Conservation (phyloP, 352 stramenopile species). For the Lagenidium sp. region DNA sequence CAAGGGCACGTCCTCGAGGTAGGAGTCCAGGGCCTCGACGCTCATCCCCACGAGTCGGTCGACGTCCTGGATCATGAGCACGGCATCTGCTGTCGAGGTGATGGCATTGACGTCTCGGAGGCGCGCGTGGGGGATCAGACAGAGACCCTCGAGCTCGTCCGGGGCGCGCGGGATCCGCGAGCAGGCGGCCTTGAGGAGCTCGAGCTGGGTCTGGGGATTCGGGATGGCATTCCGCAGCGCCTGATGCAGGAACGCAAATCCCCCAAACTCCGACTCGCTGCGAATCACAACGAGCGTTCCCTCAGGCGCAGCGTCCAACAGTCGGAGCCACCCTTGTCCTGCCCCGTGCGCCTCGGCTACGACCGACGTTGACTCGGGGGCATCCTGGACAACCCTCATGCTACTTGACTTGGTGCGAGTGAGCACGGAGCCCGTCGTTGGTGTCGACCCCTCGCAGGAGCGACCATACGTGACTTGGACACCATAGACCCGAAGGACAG, state of each 20-base stretch:
- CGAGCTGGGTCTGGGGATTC: neutral
- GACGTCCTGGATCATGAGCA: conserved; percentile 19
- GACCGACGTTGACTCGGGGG: conserved; percentile 23
- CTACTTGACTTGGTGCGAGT: too few species aligned
- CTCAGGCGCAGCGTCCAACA: conserved; percentile 3
- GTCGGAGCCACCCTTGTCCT: conserved; percentile 5
- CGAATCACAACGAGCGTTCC: too few species aligned
- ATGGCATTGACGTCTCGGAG: neutral
- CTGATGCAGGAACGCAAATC: neutral
- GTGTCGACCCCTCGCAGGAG: too few species aligned
- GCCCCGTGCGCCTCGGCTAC: neutral
- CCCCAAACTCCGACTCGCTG: neutral
- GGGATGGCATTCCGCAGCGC: neutral
- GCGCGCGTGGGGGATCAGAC: conserved; percentile 5
- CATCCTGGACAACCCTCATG: too few species aligned
- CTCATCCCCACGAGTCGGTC: conserved; percentile 24
- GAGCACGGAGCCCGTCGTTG: too few species aligned
- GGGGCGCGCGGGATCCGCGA: neutral
- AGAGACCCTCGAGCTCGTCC: conserved; percentile 5
- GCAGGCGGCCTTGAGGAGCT: conserved; percentile 3
- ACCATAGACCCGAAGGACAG: too few species aligned
- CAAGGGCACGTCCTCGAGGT: conserved; percentile 26
- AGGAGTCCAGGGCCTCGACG: conserved; percentile 17
- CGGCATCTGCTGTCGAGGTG: neutral
- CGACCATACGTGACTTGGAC: too few species aligned